Evolutionary conservation across 2,329 filamentous ascomycete genomes (phyloP).

Genomic region (Trichoderma gracile): DNA sequence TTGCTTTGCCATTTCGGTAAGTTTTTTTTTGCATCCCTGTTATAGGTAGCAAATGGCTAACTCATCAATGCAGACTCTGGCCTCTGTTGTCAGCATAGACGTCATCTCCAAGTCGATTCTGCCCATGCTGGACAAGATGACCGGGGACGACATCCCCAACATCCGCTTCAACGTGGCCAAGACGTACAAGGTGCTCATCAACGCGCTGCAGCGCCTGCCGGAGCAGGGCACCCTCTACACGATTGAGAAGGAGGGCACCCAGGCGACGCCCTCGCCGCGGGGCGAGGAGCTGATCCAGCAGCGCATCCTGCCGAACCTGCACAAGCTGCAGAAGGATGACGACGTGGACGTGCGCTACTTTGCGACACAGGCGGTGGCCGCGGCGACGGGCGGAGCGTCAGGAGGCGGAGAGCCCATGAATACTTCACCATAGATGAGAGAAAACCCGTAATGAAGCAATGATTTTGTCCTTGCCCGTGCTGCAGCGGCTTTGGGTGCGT

Average conservation of each 20-base stretch:
- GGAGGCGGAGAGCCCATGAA: slow-evolving; percentile 61
- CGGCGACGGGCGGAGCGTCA: slow-evolving; percentile 45
- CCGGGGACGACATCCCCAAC: slow-evolving; percentile 93
- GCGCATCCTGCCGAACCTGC: slow-evolving; percentile 83
- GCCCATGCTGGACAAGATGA: slow-evolving; percentile 93
- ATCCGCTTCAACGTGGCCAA: slow-evolving; percentile 99
- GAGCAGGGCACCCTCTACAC: slow-evolving; percentile 83
- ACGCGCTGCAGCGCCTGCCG: slow-evolving; percentile 87
- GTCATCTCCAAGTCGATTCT: slow-evolving; percentile 92
- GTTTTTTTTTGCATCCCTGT: slow-evolving; percentile 39
- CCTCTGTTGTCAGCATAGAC: slow-evolving; percentile 86
- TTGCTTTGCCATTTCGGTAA: slow-evolving; percentile 97
- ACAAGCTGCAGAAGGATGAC: slow-evolving; percentile 94
- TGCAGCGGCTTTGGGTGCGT: not conserved
- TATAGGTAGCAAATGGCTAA: not conserved
- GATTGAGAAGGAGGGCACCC: slow-evolving; percentile 73
- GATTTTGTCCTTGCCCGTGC: slow-evolving; percentile 42
- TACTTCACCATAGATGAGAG: slow-evolving; percentile 62
- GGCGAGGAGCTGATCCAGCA: slow-evolving; percentile 81
- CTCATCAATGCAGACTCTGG: slow-evolving; percentile 71
- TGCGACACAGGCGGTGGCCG: slow-evolving; percentile 81
- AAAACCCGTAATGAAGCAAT: slow-evolving; percentile 53
- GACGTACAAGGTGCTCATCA: slow-evolving; percentile 87
- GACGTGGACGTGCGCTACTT: slow-evolving; percentile 99
- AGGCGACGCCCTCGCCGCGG: slow-evolving; percentile 65